Percentiles rank a stretch among this genome's conserved stretches.
Conservation (phyloP, 2,329 filamentous ascomycete genomes). For the Fusarium sp. region DNA sequence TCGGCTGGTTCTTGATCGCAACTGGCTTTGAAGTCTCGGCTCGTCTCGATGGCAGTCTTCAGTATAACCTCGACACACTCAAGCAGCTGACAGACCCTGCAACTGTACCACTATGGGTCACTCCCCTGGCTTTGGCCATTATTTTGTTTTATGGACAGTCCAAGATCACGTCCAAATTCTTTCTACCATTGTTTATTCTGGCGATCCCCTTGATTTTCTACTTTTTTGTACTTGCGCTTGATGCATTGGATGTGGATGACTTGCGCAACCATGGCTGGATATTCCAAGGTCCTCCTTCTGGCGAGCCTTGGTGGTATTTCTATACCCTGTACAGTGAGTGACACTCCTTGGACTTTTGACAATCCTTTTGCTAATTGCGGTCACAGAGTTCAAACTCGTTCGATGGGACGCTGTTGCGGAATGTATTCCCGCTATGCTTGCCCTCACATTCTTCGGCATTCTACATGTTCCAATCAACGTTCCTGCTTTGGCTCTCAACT, state of each 20-base stretch:
- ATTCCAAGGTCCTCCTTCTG: conserved; percentile 85
- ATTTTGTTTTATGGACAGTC: conserved; percentile 81
- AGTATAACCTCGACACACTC: conserved; percentile 83
- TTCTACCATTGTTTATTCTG: conserved; percentile 89
- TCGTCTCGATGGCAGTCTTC: conserved; percentile 84
- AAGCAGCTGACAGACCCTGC: conserved; percentile 78
- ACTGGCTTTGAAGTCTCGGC: conserved; percentile 96
- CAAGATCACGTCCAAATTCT: conserved; percentile 82
- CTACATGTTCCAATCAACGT: conserved; percentile 99
- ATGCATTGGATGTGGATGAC: conserved; percentile 73
- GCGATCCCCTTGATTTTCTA: conserved; percentile 82
- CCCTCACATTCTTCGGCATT: conserved; percentile 96
- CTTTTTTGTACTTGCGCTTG: conserved; percentile 77
- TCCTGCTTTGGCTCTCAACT: conserved; percentile 89
- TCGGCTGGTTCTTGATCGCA: conserved; percentile 92
- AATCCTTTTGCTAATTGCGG: conserved; percentile 27
- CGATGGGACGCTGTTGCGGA: conserved; percentile 86
- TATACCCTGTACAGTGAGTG: conserved; percentile 91
- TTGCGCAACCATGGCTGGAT: conserved; percentile 87
- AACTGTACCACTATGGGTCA: conserved; percentile 84
- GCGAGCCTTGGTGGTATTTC: conserved; percentile 96
- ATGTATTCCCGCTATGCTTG: conserved; percentile 94
- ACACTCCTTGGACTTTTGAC: too few species aligned
- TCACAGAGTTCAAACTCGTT: conserved; percentile 80
- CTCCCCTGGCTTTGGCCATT: conserved; percentile 82